Conservation (phyloP, 1,284 basidiomycete genomes). For the Singerocomus inundabilis region DNA sequence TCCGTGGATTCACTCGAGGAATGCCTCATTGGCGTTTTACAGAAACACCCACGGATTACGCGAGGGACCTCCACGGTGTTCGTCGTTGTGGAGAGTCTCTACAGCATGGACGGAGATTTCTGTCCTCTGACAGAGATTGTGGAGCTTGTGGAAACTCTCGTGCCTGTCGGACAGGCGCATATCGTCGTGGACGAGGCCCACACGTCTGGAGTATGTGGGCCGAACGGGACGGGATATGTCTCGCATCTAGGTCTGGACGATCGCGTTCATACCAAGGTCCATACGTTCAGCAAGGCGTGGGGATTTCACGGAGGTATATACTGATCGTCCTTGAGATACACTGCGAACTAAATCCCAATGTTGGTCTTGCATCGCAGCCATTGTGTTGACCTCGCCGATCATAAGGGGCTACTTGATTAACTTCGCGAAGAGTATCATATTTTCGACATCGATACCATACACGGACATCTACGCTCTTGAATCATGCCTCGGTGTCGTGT, state of each 20-base stretch:
- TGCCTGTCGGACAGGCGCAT: slow-evolving; percentile 36
- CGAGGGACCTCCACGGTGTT: slow-evolving; percentile 40
- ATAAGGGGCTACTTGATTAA: slow-evolving; percentile 57
- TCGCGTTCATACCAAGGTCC: slow-evolving; percentile 44
- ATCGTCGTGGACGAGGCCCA: slow-evolving; percentile 58
- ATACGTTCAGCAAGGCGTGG: slow-evolving; percentile 57
- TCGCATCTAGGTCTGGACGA: slow-evolving; percentile 35
- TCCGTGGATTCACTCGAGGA: slow-evolving; percentile 30
- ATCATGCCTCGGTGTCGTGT: slow-evolving; percentile 18
- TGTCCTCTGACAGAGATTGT: slow-evolving; percentile 48
- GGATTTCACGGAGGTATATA: slow-evolving; percentile 69
- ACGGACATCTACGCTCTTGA: slow-evolving; percentile 47
- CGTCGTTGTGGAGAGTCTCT: slow-evolving; percentile 56
- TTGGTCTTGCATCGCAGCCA: slow-evolving; percentile 36
- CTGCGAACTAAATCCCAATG: neutral
- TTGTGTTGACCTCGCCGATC: slow-evolving; percentile 47
- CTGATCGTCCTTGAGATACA: slow-evolving; percentile 23
- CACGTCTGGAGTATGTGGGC: slow-evolving; percentile 43
- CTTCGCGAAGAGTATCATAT: slow-evolving; percentile 59
- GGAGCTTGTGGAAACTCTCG: slow-evolving; percentile 31
- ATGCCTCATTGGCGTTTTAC: slow-evolving; percentile 30
- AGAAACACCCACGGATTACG: slow-evolving; percentile 19
- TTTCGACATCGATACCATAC: slow-evolving; percentile 48
- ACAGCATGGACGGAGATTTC: slow-evolving; percentile 67
- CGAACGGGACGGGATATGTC: slow-evolving; percentile 46